Conservation (phyloP, 768 basidiomycete species). For the Auriscalpium orientale region DNA sequence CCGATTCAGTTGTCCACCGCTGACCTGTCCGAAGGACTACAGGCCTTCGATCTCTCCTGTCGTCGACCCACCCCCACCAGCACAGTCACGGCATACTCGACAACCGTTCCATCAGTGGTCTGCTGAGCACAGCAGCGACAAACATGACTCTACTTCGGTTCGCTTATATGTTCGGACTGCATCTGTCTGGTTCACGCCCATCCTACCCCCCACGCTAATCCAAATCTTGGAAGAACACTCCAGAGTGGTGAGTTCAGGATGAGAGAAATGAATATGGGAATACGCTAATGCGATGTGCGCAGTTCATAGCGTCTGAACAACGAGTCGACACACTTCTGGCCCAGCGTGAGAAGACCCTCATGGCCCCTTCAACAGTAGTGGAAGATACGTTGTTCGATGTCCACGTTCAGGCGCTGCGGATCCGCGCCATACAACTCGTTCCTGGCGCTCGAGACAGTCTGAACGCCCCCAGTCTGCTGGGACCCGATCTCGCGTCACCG, state of each 20-base stretch:
- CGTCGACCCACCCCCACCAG: no score
- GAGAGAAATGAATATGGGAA: no score
- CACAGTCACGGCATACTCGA: no score
- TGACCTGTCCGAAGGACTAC: no score
- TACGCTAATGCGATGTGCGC: no score
- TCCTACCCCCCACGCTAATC: constrained; percentile 6
- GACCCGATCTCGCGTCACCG: not conserved
- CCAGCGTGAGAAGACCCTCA: constrained; percentile 6
- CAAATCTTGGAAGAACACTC: constrained; percentile 8
- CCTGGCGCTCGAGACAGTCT: no score
- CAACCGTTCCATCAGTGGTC: constrained; percentile 71
- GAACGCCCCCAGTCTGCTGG: no score
- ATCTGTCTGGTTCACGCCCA: constrained; percentile 10
- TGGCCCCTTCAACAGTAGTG: not conserved
- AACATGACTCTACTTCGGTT: not conserved
- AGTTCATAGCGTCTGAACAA: constrained; percentile 7
- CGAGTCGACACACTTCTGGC: constrained; percentile 3
- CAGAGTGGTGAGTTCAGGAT: constrained; percentile 1
- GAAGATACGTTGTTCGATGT: constrained; percentile 5
- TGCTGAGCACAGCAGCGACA: constrained; percentile 30
- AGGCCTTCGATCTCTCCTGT: no score
- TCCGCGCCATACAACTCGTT: constrained; percentile 3
- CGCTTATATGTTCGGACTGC: constrained; percentile 2
- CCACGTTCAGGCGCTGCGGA: constrained; percentile 4
- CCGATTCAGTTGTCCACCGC: not conserved